Conservation (phyloP, 2,329 filamentous ascomycete genomes). For the Didymella lethalis region DNA sequence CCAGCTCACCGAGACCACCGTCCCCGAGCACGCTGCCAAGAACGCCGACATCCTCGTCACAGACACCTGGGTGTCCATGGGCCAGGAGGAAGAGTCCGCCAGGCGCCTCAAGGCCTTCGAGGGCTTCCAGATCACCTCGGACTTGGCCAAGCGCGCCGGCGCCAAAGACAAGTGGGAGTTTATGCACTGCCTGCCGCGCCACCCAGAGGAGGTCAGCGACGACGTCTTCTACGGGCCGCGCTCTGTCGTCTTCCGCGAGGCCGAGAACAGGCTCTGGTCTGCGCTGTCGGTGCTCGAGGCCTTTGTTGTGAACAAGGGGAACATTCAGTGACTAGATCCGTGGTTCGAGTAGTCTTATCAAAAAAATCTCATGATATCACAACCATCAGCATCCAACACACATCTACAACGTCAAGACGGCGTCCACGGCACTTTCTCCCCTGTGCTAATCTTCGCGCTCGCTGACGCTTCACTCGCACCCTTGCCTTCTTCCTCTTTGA, state of each 20-base stretch:
- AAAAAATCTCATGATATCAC: neutral
- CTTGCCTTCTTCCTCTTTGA: neutral
- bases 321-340: slow-evolving; percentile 61
- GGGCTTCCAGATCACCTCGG: slow-evolving; percentile 90
- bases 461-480: neutral
- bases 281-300: slow-evolving; percentile 84
- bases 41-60: slow-evolving; percentile 90
- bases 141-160: slow-evolving; percentile 82
- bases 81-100: slow-evolving; percentile 84
- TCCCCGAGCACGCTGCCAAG: slow-evolving; percentile 85
- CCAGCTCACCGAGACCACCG: slow-evolving; percentile 74
- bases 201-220: slow-evolving; percentile 90
- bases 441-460: slow-evolving; percentile 6
- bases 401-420: neutral
- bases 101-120: slow-evolving; percentile 81
- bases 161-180: slow-evolving; percentile 94
- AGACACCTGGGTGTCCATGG: slow-evolving; percentile 99
- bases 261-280: slow-evolving; percentile 92
- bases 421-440: slow-evolving; percentile 8
- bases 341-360: slow-evolving; percentile 32
- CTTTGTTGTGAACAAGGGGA: slow-evolving; percentile 94
- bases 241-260: slow-evolving; percentile 91
- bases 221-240: slow-evolving; percentile 90
- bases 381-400: no score
- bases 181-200: slow-evolving; percentile 96